These are phyloP conservation scores for Verticillium nonalfalfae DNA, from an alignment of 2,329 filamentous ascomycete genomes.

Conservation along the genomic window DNA sequence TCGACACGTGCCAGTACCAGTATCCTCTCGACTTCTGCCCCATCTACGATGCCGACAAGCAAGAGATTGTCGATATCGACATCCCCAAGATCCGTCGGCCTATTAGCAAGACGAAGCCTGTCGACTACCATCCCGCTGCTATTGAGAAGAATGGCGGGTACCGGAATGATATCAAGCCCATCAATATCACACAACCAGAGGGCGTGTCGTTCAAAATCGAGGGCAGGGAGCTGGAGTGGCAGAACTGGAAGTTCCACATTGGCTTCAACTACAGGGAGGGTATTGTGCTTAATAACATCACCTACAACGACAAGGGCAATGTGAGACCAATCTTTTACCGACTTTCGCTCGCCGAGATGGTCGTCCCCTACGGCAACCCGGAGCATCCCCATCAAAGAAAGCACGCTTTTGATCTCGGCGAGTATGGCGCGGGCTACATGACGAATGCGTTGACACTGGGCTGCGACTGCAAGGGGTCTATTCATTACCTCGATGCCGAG, in stretches of 20 bases:
- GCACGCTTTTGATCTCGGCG: conserved; percentile 74
- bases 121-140: conserved; percentile 73
- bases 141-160: conserved; percentile 72
- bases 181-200: conserved; percentile 82
- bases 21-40: conserved; percentile 92
- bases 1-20: conserved; percentile 85
- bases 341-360: conserved; percentile 87
- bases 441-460: conserved; percentile 71
- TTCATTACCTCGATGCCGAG: conserved; percentile 84
- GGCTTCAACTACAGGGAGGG: conserved; percentile 95
- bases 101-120: conserved; percentile 62
- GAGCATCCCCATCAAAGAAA: conserved; percentile 76
- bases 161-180: conserved; percentile 73
- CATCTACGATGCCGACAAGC: conserved; percentile 77
- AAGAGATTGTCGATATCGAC: conserved; percentile 76
- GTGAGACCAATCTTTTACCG: conserved; percentile 80
- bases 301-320: conserved; percentile 77
- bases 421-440: conserved; percentile 80
- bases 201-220: conserved; percentile 80
- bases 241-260: conserved; percentile 89
- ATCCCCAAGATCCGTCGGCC: conserved; percentile 72
- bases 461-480: conserved; percentile 83
- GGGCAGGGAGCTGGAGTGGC: conserved; percentile 74
- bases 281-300: conserved; percentile 84
- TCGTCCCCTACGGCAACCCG: conserved; percentile 81